Evolutionary conservation across 202 grass and related monocot genomes (phyloP).

Genomic region (Brachypodium distachyon): DNA sequence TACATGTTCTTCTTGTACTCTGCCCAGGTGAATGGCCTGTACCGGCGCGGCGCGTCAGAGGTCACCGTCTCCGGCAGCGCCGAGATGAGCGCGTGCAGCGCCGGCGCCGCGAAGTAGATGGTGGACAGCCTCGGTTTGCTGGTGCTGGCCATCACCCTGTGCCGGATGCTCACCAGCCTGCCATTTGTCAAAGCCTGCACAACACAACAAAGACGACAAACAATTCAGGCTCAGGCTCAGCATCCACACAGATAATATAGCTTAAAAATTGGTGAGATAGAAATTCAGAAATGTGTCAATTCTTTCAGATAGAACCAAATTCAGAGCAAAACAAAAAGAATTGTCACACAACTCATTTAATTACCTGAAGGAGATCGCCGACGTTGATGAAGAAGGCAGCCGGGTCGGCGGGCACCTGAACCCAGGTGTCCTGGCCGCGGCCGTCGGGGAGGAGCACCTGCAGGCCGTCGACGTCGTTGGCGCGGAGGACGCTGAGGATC

Average conservation of each 20-base stretch:
- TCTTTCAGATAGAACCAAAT: background rate
- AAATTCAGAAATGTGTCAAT: background rate
- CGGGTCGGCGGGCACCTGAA: conserved; percentile 55
- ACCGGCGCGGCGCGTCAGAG: conserved; percentile 16
- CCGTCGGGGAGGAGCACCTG: conserved; percentile 43
- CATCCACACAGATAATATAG: too few species aligned
- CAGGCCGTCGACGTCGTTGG: conserved; percentile 71
- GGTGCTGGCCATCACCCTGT: conserved; percentile 72
- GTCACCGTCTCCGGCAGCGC: conserved; percentile 42
- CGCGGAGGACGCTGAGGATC: conserved; percentile 69
- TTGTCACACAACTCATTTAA: conserved; percentile 10
- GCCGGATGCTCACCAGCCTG: conserved; percentile 62
- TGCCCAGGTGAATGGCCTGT: conserved; percentile 69
- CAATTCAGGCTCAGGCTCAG: background rate
- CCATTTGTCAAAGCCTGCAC: conserved; percentile 84
- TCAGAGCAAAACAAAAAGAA: background rate
- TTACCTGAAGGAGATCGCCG: conserved; percentile 75
- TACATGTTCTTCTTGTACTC: conserved; percentile 98
- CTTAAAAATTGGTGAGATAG: background rate
- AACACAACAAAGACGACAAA: background rate
- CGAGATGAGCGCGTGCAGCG: conserved; percentile 36
- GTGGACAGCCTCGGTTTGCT: conserved; percentile 47
- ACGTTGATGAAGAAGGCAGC: conserved; percentile 68
- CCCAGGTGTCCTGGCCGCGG: conserved; percentile 24
- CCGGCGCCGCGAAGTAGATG: conserved; percentile 73